Evolutionary conservation across 352 stramenopile genomes (phyloP), one percentile per base, ranked within the genome.

Genomic region (Pseudoperonospora humuli): DNA sequence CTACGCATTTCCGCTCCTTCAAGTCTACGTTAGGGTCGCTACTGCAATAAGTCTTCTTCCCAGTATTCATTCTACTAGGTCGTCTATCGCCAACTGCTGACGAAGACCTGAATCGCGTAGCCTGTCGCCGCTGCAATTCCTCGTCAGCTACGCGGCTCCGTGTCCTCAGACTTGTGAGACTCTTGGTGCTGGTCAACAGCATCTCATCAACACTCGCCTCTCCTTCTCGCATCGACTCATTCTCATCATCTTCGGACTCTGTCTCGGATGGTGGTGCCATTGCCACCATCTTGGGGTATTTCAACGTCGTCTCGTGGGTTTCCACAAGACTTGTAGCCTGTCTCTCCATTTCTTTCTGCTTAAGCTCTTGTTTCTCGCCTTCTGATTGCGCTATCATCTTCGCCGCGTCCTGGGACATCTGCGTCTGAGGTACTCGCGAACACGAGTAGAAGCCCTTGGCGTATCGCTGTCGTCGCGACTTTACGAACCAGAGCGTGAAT

Each of bases 201-300:
- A 15, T 23, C 37, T 49, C 46, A n/a, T 10, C 48, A 20, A 6
- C 11, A 18, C 9, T 47, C 9, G 18, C 5, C 4, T 32, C 19
- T 19, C 13, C 19, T 36, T 45, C 13, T n/a, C 17, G 32, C n/a
- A 35, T 14, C 5, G 28, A 34, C n/a, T 61, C 61, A 45, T 51
- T 57, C 5, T 81, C 66, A 25, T 76, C 68, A 31, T 80, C 68
- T 29, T 80, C 68, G 4, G 65, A 76, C 42, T 80, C 68, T 19
- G 68, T 80, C 49, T 73, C 59, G 10, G 68, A 80, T n/a, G 64
- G 54, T 23, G 54, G 54, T 8, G 47, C 40, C 27, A 50, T 41
- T 24, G 37, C 28, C 24, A 46, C 37, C 38, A 62, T 49, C 21
- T 65, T 54, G 15, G 51, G 15, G 9, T 17, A 36, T 27, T 34